Percentiles rank a stretch among this genome's conserved stretches.
phyloP scores from a whole-genome alignment of 1,284 basidiomycete genomes.

The Papiliotrema laurentii region DNA sequence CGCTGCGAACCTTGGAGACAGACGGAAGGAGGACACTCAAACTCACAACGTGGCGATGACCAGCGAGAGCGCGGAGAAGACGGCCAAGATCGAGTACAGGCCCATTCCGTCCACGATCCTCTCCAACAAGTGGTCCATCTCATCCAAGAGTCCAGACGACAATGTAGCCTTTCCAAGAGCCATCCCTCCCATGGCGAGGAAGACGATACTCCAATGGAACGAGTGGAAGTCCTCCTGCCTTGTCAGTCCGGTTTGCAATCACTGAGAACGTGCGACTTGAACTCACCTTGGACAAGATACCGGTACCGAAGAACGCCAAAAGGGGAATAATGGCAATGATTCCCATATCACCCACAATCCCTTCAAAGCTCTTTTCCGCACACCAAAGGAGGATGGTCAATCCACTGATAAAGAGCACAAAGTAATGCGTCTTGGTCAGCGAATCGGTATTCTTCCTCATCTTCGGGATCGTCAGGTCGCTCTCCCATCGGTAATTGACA shows the following conservation, averaged over 20 bases:
- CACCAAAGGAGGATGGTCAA: constrained; percentile 90
- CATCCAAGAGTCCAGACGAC: constrained; percentile 78
- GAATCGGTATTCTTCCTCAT: constrained; percentile 74
- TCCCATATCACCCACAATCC: constrained; percentile 89
- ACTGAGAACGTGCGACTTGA: not conserved
- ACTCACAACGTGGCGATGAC: constrained; percentile 57
- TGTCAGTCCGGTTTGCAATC: constrained; percentile 4
- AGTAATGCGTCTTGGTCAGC: constrained; percentile 84
- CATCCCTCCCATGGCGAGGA: constrained; percentile 97
- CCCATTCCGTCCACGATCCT: constrained; percentile 64
- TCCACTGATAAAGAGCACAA: constrained; percentile 80
- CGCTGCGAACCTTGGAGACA: not conserved
- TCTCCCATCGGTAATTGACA: constrained; percentile 78
- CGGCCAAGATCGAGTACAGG: constrained; percentile 76
- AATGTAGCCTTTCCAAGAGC: constrained; percentile 91
- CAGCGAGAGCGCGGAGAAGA: constrained; percentile 79
- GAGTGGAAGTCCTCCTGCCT: constrained; percentile 86
- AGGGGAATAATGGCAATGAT: constrained; percentile 93
- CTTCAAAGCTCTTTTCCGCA: constrained; percentile 74
- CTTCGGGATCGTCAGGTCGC: constrained; percentile 72
- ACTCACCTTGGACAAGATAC: constrained; percentile 84
- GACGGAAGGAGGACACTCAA: not conserved
- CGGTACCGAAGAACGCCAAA: constrained; percentile 90
- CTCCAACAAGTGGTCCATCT: constrained; percentile 69
- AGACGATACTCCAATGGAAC: constrained; percentile 88